phyloP scores from a whole-genome alignment of 805 yeast species.

The Cephaloascus fragrans region DNA sequence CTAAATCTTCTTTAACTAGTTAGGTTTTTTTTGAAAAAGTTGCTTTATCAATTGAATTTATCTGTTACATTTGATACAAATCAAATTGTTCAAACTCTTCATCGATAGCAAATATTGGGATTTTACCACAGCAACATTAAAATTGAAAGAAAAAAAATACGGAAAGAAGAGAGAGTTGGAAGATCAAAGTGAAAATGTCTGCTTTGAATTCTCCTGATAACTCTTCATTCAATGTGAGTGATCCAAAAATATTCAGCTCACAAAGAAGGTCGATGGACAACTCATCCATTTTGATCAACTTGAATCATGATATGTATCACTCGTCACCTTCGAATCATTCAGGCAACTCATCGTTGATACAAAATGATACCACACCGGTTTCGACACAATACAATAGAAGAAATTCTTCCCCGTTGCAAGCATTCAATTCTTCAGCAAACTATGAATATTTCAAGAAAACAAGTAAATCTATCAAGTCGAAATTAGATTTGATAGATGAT shows the following conservation, averaged over 20 bases:
- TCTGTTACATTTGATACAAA: not conserved
- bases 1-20: not conserved
- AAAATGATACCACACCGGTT: not conserved
- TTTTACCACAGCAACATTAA: too few species aligned
- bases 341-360: not conserved
- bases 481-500: constrained; percentile 37
- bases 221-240: not conserved
- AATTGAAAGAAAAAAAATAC: too few species aligned
- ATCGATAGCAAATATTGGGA: too few species aligned
- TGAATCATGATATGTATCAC: not conserved
- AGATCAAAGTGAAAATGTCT: not conserved
- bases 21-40: too few species aligned
- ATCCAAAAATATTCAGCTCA: not conserved
- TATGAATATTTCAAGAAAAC: not conserved
- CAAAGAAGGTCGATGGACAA: not conserved
- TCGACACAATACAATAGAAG: not conserved
- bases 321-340: not conserved
- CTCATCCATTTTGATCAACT: too few species aligned
- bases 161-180: too few species aligned
- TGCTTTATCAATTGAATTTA: not conserved
- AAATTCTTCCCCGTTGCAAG: not conserved
- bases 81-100: too few species aligned
- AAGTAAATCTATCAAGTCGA: constrained; percentile 14
- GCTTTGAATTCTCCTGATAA: not conserved
- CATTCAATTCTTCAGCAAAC: not conserved